phyloP scores from a whole-genome alignment of 2,329 filamentous ascomycete species.

The Sporothrix variecibatus region DNA sequence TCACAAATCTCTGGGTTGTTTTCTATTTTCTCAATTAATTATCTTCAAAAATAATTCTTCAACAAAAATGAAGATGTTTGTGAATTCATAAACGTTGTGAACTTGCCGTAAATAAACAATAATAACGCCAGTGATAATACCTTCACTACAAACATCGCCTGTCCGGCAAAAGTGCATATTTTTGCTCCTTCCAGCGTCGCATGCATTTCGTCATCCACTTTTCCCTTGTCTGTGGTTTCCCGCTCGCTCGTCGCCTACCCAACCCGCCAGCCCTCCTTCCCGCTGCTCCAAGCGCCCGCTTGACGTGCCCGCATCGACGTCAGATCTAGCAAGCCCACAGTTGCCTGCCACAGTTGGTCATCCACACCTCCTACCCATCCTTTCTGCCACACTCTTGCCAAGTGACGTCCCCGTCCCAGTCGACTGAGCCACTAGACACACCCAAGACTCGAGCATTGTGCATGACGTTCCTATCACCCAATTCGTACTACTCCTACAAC shows the following conservation, averaged over 20 bases:
- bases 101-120: neutral
- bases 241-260: neutral
- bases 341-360: too few relatives aligned
- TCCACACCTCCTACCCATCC: neutral
- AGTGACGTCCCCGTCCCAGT: neutral
- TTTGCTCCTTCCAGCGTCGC: neutral
- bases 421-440: neutral
- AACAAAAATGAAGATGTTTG: too few relatives aligned
- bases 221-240: neutral
- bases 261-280: neutral
- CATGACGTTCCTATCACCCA: neutral
- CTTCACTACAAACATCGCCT: neutral
- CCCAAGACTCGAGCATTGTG: neutral
- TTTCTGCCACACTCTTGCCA: neutral
- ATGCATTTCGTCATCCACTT: conserved; percentile 21
- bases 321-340: neutral
- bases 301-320: neutral
- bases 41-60: too few relatives aligned
- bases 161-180: neutral
- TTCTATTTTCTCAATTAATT: too few relatives aligned
- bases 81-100: too few relatives aligned
- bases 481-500: too few relatives aligned
- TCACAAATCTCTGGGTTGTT: too few relatives aligned
- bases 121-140: neutral
- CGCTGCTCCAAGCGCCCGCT: neutral